Evolutionary conservation across 2,329 filamentous ascomycete genomes (phyloP), one percentile per base, ranked within the genome.

Genomic region (Grosmannia penicillata): DNA sequence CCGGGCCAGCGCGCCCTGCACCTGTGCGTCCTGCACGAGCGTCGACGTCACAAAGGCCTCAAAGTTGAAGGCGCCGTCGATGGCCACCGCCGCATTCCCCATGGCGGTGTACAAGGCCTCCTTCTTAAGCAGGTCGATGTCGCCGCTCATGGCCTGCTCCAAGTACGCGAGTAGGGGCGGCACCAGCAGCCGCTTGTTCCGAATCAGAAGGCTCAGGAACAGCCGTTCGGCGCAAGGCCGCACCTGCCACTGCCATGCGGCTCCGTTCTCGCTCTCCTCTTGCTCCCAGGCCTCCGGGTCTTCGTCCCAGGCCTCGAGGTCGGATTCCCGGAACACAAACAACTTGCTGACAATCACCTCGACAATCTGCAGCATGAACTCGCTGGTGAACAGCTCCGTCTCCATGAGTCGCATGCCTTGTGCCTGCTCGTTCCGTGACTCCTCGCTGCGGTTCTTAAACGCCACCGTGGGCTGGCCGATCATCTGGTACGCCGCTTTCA

Each of bases 281-380:
- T 82, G 78, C 56, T 95, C 89, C 87, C 91, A 98, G 38, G 93
- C 86, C 55, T 98, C 85, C 0, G 89, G 85, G 41, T 94, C 86
- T 52, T 93, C 81, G 53, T 93, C 81, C 91, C 91, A 98, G 41
- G 85, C 81, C 44, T 85, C 77, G 1, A 96, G 70, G 56, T 98
- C 91, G 37, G 76, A 75, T 42, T 81, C 73, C 25, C 85, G 75
- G 56, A 96, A 91, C 27, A 91, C 72, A 54, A 98, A 91, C 48
- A 94, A 84, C 49, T 81, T 78, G 1, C 82, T 85, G 37, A 98
- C 82, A 40, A 94, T 75, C 11, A 79, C 67, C 47, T 91, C 84
- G 54, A 91, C 84, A 48, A 93, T 79, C 46, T 87, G 75, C 14
- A 80, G 65, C 3, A 94, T 77, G 41, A 95, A 73, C 1, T 80